These are phyloP conservation scores for Phialemonium atrogriseum DNA, from an alignment of 2,329 filamentous ascomycete genomes.

Conservation along the genomic window DNA sequence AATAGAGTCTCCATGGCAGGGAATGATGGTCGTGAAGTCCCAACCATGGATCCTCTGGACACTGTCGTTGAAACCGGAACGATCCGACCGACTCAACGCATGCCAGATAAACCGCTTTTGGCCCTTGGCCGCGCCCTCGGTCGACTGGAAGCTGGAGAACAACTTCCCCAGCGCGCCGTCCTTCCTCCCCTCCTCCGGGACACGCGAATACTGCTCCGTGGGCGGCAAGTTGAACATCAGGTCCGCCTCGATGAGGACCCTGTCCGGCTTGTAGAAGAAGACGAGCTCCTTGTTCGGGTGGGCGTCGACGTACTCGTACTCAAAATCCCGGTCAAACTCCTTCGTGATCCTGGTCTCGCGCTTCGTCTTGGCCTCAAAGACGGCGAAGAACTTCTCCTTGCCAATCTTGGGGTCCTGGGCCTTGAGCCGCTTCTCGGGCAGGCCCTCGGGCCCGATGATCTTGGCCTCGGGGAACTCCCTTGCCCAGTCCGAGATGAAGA, in stretches of 20 bases:
- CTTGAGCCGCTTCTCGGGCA: conserved; percentile 71
- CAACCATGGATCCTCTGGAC: conserved; percentile 62
- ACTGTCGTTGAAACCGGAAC: conserved; percentile 61
- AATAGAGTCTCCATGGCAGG: conserved; percentile 89
- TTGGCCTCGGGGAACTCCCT: conserved; percentile 68
- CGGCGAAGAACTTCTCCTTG: conserved; percentile 51
- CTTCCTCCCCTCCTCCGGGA: conserved; percentile 34
- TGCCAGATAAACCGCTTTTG: conserved; percentile 84
- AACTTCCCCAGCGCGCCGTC: conserved; percentile 31
- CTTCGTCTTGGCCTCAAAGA: conserved; percentile 54
- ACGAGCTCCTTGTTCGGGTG: conserved; percentile 83
- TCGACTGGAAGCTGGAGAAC: conserved; percentile 48
- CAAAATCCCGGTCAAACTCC: conserved; percentile 83
- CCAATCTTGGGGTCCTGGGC: conserved; percentile 48
- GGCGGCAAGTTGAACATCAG: conserved; percentile 87
- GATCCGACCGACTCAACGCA: conserved; percentile 48
- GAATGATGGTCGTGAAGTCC: conserved; percentile 80
- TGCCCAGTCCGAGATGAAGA: conserved; percentile 83
- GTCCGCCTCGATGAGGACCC: conserved; percentile 80
- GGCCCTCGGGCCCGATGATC: conserved; percentile 73
- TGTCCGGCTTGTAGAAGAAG: conserved; percentile 72
- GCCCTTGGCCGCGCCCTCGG: conserved; percentile 58
- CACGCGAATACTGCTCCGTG: conserved; percentile 70
- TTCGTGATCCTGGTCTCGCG: conserved; percentile 48
- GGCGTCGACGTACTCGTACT: conserved; percentile 72